Percentiles rank a stretch among this genome's conserved stretches.
Conservation (phyloP, 805 yeast species). For the Starmerella riodocensis region DNA sequence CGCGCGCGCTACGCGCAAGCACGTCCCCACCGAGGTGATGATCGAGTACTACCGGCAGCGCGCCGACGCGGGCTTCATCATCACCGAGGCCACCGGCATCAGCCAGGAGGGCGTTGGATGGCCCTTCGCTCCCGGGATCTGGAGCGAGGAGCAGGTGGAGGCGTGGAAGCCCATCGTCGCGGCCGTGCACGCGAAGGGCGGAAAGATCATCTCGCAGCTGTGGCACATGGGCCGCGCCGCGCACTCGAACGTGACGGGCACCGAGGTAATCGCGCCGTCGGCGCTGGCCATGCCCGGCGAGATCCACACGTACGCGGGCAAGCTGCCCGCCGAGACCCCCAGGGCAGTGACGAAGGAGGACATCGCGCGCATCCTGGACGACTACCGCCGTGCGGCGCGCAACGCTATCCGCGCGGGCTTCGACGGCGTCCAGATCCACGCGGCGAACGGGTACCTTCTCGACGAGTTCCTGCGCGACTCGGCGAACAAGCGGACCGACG, state of each 20-base stretch:
- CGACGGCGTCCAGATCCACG: conserved; percentile 56
- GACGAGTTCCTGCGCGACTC: conserved; percentile 35
- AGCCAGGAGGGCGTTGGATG: conserved; percentile 32
- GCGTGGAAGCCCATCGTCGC: conserved; percentile 29
- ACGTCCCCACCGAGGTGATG: conserved; percentile 35
- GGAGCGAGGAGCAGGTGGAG: conserved; percentile 23
- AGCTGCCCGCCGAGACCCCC: conserved; percentile 18
- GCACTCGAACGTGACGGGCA: conserved; percentile 13
- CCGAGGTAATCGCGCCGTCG: conserved; percentile 12
- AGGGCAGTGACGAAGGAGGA: conserved; percentile 35
- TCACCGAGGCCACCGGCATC: conserved; percentile 45
- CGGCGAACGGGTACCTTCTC: conserved; percentile 48
- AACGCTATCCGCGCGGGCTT: conserved; percentile 41
- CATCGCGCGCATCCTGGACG: conserved; percentile 33
- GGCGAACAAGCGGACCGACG: conserved; percentile 44
- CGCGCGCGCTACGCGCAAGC: conserved; percentile 26
- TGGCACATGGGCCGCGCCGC: conserved; percentile 20
- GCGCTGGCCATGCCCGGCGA: conserved; percentile 1
- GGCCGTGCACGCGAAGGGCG: conserved; percentile 23
- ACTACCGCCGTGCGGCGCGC: conserved; percentile 40
- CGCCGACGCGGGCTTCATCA: conserved; percentile 35
- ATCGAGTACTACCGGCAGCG: conserved; percentile 43
- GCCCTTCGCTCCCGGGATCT: conserved; percentile 27
- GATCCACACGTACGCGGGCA: conserved; percentile 12
- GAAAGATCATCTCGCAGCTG: conserved; percentile 16